Conservation (phyloP, 2,329 filamentous ascomycete species). For the Calonectria leucothoes region DNA sequence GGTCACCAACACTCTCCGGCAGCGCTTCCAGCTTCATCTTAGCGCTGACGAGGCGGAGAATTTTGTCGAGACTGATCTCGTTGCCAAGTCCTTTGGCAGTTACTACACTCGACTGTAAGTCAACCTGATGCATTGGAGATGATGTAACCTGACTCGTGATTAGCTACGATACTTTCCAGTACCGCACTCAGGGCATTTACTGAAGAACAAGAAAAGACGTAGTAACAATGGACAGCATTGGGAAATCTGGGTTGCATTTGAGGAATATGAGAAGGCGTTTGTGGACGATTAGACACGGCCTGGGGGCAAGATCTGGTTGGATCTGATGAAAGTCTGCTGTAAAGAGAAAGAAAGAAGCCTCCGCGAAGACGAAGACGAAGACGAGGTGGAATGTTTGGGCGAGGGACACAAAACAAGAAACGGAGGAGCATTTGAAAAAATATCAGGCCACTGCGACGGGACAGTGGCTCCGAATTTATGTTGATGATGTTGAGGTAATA, state of each 20-base stretch:
- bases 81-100: constrained; percentile 84
- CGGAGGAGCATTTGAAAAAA: constrained; percentile 4
- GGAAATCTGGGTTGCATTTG: constrained; percentile 34
- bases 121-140: not conserved
- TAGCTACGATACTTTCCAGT: constrained; percentile 88
- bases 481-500: constrained; percentile 12
- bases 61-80: constrained; percentile 83
- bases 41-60: constrained; percentile 84
- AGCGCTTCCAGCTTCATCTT: constrained; percentile 84
- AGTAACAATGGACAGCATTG: constrained; percentile 28
- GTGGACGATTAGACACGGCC: constrained; percentile 41
- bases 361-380: not conserved
- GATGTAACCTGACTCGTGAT: constrained; percentile 16
- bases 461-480: constrained; percentile 8
- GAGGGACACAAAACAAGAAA: constrained; percentile 1
- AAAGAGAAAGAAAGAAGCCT: not conserved
- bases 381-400: not conserved
- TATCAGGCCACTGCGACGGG: constrained; percentile 1
- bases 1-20: constrained; percentile 75
- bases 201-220: constrained; percentile 46
- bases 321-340: constrained; percentile 9
- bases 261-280: constrained; percentile 42
- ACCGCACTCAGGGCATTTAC: constrained; percentile 89
- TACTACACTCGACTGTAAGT: constrained; percentile 88
- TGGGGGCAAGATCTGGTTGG: constrained; percentile 10